Base-by-base conservation (phyloP, 2,329 filamentous ascomycete species). In the Penicillium sp. region DNA sequence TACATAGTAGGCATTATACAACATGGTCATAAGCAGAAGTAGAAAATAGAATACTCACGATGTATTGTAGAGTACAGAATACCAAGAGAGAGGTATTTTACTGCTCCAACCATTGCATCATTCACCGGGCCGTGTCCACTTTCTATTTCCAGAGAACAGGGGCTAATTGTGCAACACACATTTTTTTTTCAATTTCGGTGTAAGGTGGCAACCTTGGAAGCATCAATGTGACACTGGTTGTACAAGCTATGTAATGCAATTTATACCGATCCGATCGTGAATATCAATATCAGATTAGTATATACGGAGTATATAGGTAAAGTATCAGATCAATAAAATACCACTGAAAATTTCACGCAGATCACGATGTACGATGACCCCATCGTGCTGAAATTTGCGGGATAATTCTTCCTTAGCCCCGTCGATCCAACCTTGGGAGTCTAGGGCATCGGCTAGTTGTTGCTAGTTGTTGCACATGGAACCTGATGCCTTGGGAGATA, bases 331-430 rank as follows among this genome's bases (percentile, higher is more conserved):
- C 23, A 16, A 38, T 34, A 34, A 31, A 55, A 50, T 53, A 40
- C 45, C 45, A 48, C 40, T 29, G 45, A 50, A 33, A 33, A 49
- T 53, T 46, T 47, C 51, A 36, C 45, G 54, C 44, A 47, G 61
- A 62, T 60, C 55, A n/a, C 19, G n/a, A 34, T 51, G 60, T 43
- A 60, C 62, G 36, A 61, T 65, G 62, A 65, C 62, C 36, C 63
- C 56, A 63, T 58, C 36, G 50, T 50, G 33, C 39, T 31, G 44
- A 53, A 46, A 44, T 50, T 40, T 62, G 59, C 59, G 59, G 62
- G 62, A 64, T 61, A 60, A 59, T 55, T 61, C n/a, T 40, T 53
- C 54, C 45, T 39, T 55, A 53, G 47, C 55, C 39, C 41, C 43
- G 50, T 61, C 34, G 57, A 60, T 62, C 59, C 46, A 57, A 21